Evolutionary conservation across 805 yeast genomes (phyloP).

Genomic region (Candida cerambycidarum): DNA sequence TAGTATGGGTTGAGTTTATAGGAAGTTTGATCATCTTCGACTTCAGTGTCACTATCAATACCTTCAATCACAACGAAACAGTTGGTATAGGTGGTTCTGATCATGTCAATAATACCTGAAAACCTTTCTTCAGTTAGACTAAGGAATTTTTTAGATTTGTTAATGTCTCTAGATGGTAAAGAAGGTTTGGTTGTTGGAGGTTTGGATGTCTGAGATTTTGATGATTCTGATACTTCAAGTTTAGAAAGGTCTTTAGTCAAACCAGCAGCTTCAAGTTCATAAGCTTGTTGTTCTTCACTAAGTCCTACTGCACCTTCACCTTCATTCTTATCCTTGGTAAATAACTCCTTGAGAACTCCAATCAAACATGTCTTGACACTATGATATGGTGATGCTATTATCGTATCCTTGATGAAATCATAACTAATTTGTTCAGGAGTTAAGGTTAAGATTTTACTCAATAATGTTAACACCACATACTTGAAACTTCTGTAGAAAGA

Average conservation of each 20-base stretch:
- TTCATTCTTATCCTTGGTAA: conserved; percentile 35
- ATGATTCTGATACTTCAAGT: no score
- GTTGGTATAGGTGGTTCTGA: conserved; percentile 36
- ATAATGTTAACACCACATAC: conserved; percentile 53
- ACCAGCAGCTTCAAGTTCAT: neutral
- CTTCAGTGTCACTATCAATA: conserved; percentile 17
- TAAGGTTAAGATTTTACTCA: conserved; percentile 61
- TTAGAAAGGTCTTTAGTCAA: no score
- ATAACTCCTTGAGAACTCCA: conserved; percentile 67
- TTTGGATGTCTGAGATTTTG: neutral
- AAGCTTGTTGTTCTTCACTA: no score
- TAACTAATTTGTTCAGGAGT: conserved; percentile 58
- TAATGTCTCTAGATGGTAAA: conserved; percentile 37
- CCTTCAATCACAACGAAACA: conserved; percentile 26
- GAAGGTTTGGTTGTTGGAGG: conserved; percentile 16
- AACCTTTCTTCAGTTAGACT: conserved; percentile 42
- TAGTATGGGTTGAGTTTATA: conserved; percentile 21
- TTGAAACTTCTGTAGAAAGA: conserved; percentile 25
- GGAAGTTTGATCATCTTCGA: conserved; percentile 16
- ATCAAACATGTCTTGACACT: conserved; percentile 60
- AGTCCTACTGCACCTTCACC: neutral
- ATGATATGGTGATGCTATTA: conserved; percentile 65
- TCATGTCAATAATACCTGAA: conserved; percentile 42
- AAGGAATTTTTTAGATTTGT: conserved; percentile 32
- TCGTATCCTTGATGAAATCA: conserved; percentile 60